Base-by-base conservation (phyloP, 345 rosid species). In the Lepidium didymum region DNA sequence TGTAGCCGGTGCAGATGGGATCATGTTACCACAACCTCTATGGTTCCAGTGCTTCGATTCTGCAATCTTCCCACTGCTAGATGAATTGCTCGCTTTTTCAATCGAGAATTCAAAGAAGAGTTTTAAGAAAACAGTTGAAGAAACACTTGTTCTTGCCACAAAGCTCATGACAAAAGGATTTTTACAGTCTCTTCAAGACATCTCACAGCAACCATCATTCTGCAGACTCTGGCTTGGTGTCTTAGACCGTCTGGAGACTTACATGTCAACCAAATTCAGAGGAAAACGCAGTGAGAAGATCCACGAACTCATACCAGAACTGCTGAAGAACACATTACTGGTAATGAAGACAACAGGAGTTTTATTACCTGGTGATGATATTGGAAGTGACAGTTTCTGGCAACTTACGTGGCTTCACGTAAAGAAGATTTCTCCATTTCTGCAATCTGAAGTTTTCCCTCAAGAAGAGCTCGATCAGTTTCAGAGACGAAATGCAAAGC, bases 11-110 rank as follows among this genome's bases (percentile, higher is more conserved):
- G 86, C 74, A 10, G 87, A 84, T 31, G 84, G 78, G 72, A 74
- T 84, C 54, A 45, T 62, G 56, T 57, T 86, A 74, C 86, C 86
- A 15, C 77, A 56, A 41, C 58, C 73, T n/a, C 37, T 80, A 47
- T 84, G 95, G 95, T 79, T 86, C 62, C 87, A 88, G 15, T 88
- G 87, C 67, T 88, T 83, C 41, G 89, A 88, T 64, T n/a, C 64
- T 3, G 84, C 70, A 6, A 69, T 88, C 75, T 84, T 88, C 61
- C 73, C 84, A 2, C 62, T 86, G 51, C 77, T 88, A 10, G 95
- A 88, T 54, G 87, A 88, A 23, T 54, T 81, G 25, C 70, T 84
- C 8, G 75, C 79, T 16, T 40, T 79, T 49, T 74, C 89, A 0
- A 67, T 65, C 6, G 79, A 63, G 41, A 76, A 73, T 52, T 77